phyloP scores from a whole-genome alignment of 2,329 filamentous ascomycete species.

The Xylaria polymorpha region DNA sequence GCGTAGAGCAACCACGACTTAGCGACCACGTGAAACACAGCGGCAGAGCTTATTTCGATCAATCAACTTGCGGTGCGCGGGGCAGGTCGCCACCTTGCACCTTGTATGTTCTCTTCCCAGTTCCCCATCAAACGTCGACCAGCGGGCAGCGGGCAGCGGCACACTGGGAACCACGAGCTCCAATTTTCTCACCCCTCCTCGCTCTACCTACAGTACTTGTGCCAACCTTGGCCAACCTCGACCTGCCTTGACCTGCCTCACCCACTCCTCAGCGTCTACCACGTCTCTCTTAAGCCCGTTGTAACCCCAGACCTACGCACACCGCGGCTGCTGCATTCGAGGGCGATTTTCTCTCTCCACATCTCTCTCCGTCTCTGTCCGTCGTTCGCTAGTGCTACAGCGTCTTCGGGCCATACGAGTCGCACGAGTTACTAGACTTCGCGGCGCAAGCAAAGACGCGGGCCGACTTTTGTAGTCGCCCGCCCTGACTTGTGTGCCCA shows the following conservation, averaged over 20 bases:
- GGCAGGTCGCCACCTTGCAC: conserved; percentile 8
- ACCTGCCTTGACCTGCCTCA: conserved; percentile 23
- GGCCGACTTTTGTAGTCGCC: conserved; percentile 12
- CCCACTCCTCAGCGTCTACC: conserved; percentile 18
- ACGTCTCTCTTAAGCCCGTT: conserved; percentile 1
- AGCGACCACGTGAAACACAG: conserved; percentile 8
- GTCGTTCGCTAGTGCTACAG: conserved; percentile 10
- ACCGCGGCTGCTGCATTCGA: neutral
- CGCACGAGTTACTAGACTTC: conserved; percentile 27
- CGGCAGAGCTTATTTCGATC: conserved; percentile 2
- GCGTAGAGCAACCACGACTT: neutral
- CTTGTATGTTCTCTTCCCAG: neutral
- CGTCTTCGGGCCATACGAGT: conserved; percentile 16
- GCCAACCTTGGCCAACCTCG: conserved; percentile 1
- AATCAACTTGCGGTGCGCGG: conserved; percentile 8
- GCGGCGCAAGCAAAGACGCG: conserved; percentile 21
- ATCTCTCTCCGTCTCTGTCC: neutral
- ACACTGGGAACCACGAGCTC: conserved; percentile 34
- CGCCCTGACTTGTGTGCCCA: conserved; percentile 5
- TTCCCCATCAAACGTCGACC: neutral
- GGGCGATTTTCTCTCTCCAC: conserved; percentile 1
- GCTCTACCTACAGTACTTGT: neutral
- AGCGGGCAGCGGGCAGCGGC: neutral
- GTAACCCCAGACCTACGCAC: conserved; percentile 14
- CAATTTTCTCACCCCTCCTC: conserved; percentile 40